Conservation (phyloP, 345 rosid genomes). For the Limnanthes douglasii region DNA sequence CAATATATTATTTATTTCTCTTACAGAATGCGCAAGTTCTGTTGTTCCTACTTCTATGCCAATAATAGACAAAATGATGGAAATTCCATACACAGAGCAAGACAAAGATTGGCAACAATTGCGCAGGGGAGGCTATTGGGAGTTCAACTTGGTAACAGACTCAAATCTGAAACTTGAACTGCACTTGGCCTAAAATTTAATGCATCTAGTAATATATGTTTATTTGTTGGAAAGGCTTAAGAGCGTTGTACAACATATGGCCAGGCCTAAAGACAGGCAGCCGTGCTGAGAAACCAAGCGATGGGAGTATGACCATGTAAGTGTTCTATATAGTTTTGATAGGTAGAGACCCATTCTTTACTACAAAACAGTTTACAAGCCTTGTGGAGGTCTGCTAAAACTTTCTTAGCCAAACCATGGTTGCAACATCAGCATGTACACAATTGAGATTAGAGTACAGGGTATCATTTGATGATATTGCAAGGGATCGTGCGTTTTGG, state of each 20-base stretch:
- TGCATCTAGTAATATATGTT: conserved; percentile 9
- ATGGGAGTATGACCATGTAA: conserved; percentile 97
- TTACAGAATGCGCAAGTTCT: conserved; percentile 92
- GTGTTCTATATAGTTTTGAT: too few species aligned
- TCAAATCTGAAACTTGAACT: too few species aligned
- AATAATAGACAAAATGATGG: conserved; percentile 69
- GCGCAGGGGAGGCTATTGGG: conserved; percentile 91
- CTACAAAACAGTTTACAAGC: too few species aligned
- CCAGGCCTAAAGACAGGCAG: conserved; percentile 95
- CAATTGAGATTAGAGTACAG: too few species aligned
- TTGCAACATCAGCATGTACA: too few species aligned
- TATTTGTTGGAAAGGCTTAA: conserved; percentile 38
- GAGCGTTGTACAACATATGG: conserved; percentile 98
- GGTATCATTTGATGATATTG: too few species aligned
- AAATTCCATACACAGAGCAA: conserved; percentile 52
- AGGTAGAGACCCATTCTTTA: too few species aligned
- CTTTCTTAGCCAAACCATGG: too few species aligned
- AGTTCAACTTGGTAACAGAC: conserved; percentile 75
- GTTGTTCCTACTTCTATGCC: conserved; percentile 92
- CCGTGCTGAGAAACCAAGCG: conserved; percentile 80
- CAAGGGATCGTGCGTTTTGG: too few species aligned
- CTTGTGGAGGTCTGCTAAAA: too few species aligned
- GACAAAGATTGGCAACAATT: conserved; percentile 97
- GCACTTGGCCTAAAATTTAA: too few species aligned
- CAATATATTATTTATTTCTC: too few species aligned